phyloP scores from a whole-genome alignment of 306 rosid genomes.

The Vigna unguiculata region DNA sequence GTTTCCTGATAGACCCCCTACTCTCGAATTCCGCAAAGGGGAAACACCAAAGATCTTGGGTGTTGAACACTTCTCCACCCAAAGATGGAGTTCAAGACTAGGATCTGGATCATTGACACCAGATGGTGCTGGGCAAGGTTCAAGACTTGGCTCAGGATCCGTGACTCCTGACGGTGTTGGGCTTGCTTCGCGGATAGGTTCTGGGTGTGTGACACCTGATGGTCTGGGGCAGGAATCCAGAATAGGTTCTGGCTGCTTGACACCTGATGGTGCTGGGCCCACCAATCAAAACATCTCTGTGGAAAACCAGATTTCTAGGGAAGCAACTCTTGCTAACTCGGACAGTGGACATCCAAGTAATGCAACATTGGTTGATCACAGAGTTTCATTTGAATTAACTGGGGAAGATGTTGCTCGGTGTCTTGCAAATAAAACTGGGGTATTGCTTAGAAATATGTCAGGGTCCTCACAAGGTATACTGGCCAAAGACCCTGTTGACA shows the following conservation, averaged over 20 bases:
- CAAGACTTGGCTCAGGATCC: conserved; percentile 83
- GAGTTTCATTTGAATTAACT: conserved; percentile 94
- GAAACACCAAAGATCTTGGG: conserved; percentile 84
- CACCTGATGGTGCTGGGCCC: conserved; percentile 70
- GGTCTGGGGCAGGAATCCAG: conserved; percentile 78
- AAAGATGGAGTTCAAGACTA: conserved; percentile 83
- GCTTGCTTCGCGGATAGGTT: conserved; percentile 72
- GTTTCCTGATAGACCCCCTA: conserved; percentile 76
- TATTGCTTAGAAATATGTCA: conserved; percentile 58
- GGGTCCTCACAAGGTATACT: conserved; percentile 61
- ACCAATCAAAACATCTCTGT: conserved; percentile 48
- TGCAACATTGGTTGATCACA: conserved; percentile 63
- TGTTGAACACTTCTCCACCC: conserved; percentile 73
- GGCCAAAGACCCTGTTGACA: conserved; percentile 52
- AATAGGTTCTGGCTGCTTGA: conserved; percentile 66
- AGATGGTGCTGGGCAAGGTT: conserved; percentile 78
- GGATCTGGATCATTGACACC: conserved; percentile 95
- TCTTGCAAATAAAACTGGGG: conserved; percentile 75
- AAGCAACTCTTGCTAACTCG: conserved; percentile 63
- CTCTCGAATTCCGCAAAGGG: conserved; percentile 73
- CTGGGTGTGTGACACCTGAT: conserved; percentile 90
- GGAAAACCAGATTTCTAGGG: conserved; percentile 61
- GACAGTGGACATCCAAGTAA: conserved; percentile 62
- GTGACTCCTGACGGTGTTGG: conserved; percentile 89
- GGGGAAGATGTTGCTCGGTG: conserved; percentile 94